These are phyloP conservation scores for Phytophthora aleatoria DNA, from an alignment of 352 stramenopile genomes.

Conservation along the genomic window DNA sequence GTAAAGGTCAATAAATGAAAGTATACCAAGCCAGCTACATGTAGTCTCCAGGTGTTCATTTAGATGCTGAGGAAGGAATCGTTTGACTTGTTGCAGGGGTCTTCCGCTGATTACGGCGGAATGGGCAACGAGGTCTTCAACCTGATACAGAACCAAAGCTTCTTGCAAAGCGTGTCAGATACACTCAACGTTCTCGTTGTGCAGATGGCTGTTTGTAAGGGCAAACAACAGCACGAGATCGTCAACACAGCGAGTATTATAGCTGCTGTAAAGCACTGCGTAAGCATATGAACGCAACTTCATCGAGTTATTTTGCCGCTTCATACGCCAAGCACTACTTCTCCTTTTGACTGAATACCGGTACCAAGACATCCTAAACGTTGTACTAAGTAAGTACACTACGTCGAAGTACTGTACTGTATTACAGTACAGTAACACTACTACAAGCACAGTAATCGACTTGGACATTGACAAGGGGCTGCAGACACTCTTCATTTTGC, in stretches of 20 bases:
- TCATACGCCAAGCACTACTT: no score
- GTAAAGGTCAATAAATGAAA: slow-evolving; percentile 51
- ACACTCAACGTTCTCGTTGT: slow-evolving; percentile 9
- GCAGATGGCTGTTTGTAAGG: slow-evolving; percentile 7
- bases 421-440: background rate
- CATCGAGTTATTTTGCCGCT: no score
- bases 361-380: no score
- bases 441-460: background rate
- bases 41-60: slow-evolving; percentile 1
- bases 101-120: slow-evolving; percentile 24
- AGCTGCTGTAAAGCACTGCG: background rate
- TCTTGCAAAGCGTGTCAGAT: slow-evolving; percentile 22
- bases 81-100: slow-evolving; percentile 3
- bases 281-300: no score
- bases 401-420: no score
- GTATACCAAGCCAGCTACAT: slow-evolving; percentile 31
- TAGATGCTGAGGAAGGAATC: background rate
- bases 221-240: slow-evolving; percentile 10
- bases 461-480: slow-evolving; percentile 15
- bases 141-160: slow-evolving; percentile 27
- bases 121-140: slow-evolving; percentile 15
- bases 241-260: background rate
- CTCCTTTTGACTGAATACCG: no score
- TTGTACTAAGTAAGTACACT: no score
- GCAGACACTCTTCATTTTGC: slow-evolving; percentile 26